These are phyloP conservation scores for Puya raimondii DNA, from an alignment of 176 grass and related monocot species.

Conservation along the genomic window DNA sequence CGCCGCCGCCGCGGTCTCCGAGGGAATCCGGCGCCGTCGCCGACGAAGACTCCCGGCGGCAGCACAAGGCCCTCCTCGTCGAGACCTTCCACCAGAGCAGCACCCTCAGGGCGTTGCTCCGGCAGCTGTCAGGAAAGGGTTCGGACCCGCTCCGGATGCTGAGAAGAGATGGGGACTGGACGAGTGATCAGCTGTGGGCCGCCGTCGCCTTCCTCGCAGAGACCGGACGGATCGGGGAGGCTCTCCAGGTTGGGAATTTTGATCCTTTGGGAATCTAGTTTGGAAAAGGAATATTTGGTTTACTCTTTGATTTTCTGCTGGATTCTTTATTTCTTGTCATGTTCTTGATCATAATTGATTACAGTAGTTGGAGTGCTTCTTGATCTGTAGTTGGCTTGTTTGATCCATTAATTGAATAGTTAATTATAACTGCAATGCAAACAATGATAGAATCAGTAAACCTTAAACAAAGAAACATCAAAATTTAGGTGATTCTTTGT, in stretches of 20 bases:
- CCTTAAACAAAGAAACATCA: no score
- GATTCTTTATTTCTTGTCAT: background rate
- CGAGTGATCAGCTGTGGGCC: constrained; percentile 3
- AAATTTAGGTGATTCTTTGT: no score
- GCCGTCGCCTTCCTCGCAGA: constrained; percentile 5
- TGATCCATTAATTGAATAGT: no score
- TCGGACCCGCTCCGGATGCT: background rate
- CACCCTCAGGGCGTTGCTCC: background rate
- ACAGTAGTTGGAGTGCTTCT: no score
- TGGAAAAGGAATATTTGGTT: background rate
- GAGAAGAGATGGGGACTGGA: constrained; percentile 6
- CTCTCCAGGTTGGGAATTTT: constrained; percentile 1
- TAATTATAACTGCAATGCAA: no score
- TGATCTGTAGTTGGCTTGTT: no score
- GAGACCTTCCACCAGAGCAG: constrained; percentile 9
- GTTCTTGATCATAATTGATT: no score
- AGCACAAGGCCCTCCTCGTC: constrained; percentile 1
- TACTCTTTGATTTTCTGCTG: background rate
- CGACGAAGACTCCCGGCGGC: background rate
- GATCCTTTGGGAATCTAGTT: background rate
- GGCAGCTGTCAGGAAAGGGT: constrained; percentile 1
- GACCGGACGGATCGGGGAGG: background rate
- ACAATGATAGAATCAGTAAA: no score
- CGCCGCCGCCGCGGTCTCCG: no score
- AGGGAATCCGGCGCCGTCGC: no score